Base-by-base conservation (phyloP, 306 rosid species). In the Rosa multiflora region DNA sequence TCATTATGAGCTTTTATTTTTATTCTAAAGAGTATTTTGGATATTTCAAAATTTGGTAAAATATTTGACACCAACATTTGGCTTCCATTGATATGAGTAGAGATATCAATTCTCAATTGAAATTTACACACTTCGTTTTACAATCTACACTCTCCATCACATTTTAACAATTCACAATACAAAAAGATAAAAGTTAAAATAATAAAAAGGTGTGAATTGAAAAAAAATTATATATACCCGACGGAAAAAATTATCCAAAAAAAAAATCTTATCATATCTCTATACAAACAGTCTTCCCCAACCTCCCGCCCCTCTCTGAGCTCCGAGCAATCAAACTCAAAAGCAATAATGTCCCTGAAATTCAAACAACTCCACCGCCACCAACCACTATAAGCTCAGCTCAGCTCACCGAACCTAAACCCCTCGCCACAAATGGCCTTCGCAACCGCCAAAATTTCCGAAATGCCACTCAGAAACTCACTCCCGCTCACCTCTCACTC, bases 381-480 rank as follows among this genome's bases (percentile, higher is more conserved):
- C 13, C 67, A 17, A 17, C 47, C 15, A 14, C 64, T 63, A 14
- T 8, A 63, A 53, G 76, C 13, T n/a, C n/a, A n/a, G n/a, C n/a
- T 40, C 47, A 11, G 11, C 59, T 35, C 6, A 66, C 39, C 35
- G 35, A 32, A 32, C 35, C 35, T 32, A 32, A 32, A 32, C 35
- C 35, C 2, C 35, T 32, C 9, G 3, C 44, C 5, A 49, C 61
- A 72, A 63, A 92, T 90, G 97, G 91, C 90, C 6, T 81, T 84
- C 48, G 72, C 82, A 3, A 84, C 85, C 49, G 82, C 81, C 29
- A 91, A 81, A 80, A 53, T 91, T 10, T 78, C 97, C 23, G 93
- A 90, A 70, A 66, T 91, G 14, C 88, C 87, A 66, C 79, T 89
- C 61, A 85, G 78, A 35, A 78, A 75, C 78, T 85, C 98, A 67